Percentiles rank a stretch among this genome's conserved stretches.
Evolutionary conservation across 768 basidiomycete species (phyloP).

Genomic region (Tricholoma bakamatsutake): DNA sequence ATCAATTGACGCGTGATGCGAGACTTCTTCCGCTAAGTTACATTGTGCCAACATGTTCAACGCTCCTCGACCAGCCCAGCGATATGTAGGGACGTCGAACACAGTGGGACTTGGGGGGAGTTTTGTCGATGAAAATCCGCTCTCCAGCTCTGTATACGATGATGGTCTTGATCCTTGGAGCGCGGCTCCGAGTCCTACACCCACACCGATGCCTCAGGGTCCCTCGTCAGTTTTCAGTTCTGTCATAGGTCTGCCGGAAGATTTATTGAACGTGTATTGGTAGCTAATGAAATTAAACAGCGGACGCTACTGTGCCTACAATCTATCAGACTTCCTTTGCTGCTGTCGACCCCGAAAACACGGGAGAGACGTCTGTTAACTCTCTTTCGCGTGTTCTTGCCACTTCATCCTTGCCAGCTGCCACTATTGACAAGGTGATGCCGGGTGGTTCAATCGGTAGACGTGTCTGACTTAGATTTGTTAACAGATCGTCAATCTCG

Average conservation of each 20-base stretch:
- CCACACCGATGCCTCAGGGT: constrained; percentile 51
- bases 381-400: constrained; percentile 74
- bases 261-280: not conserved
- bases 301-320: constrained; percentile 73
- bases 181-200: constrained; percentile 63
- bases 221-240: constrained; percentile 53
- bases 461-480: not conserved
- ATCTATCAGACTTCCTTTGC: constrained; percentile 72
- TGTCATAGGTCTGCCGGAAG: constrained; percentile 52
- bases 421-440: constrained; percentile 74
- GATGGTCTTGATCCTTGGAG: constrained; percentile 83
- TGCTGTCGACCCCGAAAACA: constrained; percentile 61
- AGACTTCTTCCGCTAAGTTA: not conserved
- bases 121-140: constrained; percentile 73
- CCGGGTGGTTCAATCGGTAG: not conserved
- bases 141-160: constrained; percentile 69
- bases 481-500: constrained; percentile 83
- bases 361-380: constrained; percentile 79
- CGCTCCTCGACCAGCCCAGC: constrained; percentile 67
- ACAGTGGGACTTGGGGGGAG: constrained; percentile 57
- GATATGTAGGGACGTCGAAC: constrained; percentile 52
- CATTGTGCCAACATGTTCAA: constrained; percentile 64
- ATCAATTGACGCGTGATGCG: not conserved
- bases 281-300: constrained; percentile 31
- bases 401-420: constrained; percentile 74